Evolutionary conservation across 768 basidiomycete genomes (phyloP).

Genomic region (Mrakia blollopis): DNA sequence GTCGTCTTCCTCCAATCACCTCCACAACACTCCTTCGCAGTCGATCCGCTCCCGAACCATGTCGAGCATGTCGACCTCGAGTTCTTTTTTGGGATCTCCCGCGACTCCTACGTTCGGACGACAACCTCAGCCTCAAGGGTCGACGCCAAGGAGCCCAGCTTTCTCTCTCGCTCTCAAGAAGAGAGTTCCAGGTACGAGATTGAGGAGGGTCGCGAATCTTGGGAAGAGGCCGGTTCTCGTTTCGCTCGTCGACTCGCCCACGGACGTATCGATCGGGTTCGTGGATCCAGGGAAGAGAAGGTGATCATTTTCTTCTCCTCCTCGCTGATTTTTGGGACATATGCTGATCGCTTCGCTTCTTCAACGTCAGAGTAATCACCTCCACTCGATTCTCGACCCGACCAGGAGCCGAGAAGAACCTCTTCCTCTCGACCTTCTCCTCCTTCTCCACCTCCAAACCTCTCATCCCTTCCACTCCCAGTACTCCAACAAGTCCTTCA

Average conservation of each 20-base stretch:
- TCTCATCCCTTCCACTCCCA: not conserved
- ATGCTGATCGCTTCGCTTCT: too few relatives aligned
- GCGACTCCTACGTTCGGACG: not conserved
- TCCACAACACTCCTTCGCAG: not conserved
- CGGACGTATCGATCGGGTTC: slow-evolving; percentile 11
- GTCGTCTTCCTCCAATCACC: not conserved
- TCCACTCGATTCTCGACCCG: slow-evolving; percentile 20
- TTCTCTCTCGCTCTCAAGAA: not conserved
- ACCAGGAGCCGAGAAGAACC: slow-evolving; percentile 1
- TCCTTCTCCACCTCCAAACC: not conserved
- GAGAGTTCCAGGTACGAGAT: not conserved
- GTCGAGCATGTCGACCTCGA: not conserved
- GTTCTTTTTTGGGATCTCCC: not conserved
- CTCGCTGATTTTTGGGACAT: too few relatives aligned
- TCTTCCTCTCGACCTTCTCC: slow-evolving; percentile 18
- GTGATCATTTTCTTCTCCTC: not conserved
- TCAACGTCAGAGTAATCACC: slow-evolving; percentile 2
- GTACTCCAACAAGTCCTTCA: not conserved
- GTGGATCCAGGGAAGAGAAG: slow-evolving; percentile 11
- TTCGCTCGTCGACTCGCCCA: not conserved
- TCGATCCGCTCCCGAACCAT: not conserved
- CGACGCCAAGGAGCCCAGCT: slow-evolving; percentile 6
- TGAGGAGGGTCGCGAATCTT: not conserved
- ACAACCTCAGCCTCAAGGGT: too few relatives aligned
- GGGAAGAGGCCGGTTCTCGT: not conserved